A percentile compares a stretch with the other conserved stretches of the same genome.
Evolutionary conservation across 371 early-diverging fungal genomes (phyloP).

Genomic region (Rhizopus delemar): DNA sequence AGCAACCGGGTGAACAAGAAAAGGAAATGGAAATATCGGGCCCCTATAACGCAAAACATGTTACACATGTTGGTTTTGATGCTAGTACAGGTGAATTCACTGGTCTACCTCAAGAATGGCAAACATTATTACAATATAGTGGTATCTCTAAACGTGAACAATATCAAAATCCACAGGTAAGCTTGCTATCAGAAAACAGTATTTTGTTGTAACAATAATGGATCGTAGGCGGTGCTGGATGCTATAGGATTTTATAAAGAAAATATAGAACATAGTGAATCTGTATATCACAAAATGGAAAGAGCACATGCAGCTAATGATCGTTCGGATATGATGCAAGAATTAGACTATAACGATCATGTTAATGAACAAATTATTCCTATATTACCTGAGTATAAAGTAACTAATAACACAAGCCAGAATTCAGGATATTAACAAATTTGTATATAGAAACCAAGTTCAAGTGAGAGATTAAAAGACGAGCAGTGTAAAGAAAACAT

Average conservation of each 20-base stretch:
- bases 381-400: conserved; percentile 5
- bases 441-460: background rate
- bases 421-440: background rate
- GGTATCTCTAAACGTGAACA: conserved; percentile 96
- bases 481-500: background rate
- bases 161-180: conserved; percentile 89
- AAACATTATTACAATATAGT: conserved; percentile 83
- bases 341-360: background rate
- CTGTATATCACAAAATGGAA: conserved; percentile 90
- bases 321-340: background rate
- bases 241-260: conserved; percentile 93
- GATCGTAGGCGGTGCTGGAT: conserved; percentile 81
- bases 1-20: conserved; percentile 40
- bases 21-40: conserved; percentile 90
- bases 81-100: conserved; percentile 90
- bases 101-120: conserved; percentile 96
- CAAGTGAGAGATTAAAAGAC: background rate
- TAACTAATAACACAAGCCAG: background rate
- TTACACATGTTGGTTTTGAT: conserved; percentile 94
- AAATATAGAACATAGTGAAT: conserved; percentile 60
- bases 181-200: too few relatives aligned
- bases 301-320: conserved; percentile 45
- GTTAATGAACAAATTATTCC: background rate
- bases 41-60: conserved; percentile 95
- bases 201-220: background rate